Conservation (phyloP, 257 asterid species). For the Paulownia fortunei region DNA sequence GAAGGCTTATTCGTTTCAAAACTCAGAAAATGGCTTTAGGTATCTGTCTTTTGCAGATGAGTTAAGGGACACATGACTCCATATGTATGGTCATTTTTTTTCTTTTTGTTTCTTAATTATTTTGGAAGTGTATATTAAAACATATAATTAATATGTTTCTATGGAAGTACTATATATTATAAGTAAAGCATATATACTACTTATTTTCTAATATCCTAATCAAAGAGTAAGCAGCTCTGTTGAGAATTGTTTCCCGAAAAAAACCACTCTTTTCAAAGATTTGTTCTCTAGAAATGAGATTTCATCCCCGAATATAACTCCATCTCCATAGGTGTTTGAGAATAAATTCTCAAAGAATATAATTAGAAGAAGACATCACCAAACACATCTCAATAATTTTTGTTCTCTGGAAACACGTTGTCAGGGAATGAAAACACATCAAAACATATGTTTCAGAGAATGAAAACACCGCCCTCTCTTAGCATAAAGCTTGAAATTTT, state of each 20-base stretch:
- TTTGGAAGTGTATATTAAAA: not conserved
- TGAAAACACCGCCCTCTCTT: not conserved
- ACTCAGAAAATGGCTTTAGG: not conserved
- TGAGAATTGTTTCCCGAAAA: not conserved
- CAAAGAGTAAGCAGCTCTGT: not conserved
- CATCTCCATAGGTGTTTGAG: not conserved
- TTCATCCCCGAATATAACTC: not conserved
- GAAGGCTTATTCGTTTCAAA: not conserved
- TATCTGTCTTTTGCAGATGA: not conserved
- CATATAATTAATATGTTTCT: too few species aligned
- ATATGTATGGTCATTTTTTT: not conserved
- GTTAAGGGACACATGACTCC: not conserved
- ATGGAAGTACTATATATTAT: not conserved
- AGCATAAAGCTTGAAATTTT: not conserved
- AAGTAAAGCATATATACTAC: not conserved
- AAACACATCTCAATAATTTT: not conserved
- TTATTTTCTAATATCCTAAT: not conserved
- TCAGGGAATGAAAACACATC: slow-evolving; percentile 2
- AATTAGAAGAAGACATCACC: not conserved
- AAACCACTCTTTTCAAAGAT: not conserved
- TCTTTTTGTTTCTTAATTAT: not conserved
- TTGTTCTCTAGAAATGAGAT: not conserved
- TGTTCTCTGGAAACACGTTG: not conserved
- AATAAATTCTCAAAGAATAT: not conserved
- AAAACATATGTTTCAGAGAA: not conserved